phyloP scores from a whole-genome alignment of 2,329 filamentous ascomycete species.

The Triangularia verruculosa region DNA sequence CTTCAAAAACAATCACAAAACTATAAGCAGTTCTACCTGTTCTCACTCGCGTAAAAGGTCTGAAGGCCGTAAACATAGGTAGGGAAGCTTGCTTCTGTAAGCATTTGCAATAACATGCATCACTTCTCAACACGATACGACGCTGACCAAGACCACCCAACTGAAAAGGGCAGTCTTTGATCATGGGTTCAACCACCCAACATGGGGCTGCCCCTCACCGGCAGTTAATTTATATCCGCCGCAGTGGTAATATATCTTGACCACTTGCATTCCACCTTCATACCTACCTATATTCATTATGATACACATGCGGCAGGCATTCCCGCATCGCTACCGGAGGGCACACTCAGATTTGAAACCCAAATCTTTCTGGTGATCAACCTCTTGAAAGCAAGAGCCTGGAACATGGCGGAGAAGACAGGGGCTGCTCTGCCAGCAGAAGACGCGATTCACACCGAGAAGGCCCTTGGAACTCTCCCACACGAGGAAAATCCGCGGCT shows the following conservation, averaged over 20 bases:
- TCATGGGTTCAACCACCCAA: background rate
- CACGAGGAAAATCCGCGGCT: slow-evolving; percentile 18
- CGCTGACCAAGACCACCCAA: background rate
- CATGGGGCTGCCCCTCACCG: slow-evolving; percentile 10
- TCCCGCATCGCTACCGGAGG: background rate
- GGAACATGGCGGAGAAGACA: background rate
- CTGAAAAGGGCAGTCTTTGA: background rate
- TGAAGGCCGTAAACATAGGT: too few relatives aligned
- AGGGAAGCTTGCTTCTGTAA: too few relatives aligned
- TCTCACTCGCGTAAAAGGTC: too few relatives aligned
- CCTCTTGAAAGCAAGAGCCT: background rate
- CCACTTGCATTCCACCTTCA: background rate
- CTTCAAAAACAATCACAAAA: background rate
- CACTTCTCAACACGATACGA: too few relatives aligned
- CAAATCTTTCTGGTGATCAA: too few relatives aligned
- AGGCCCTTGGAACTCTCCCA: slow-evolving; percentile 7
- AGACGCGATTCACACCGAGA: slow-evolving; percentile 8
- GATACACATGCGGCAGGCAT: background rate
- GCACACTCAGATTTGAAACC: background rate
- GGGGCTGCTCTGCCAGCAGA: background rate
- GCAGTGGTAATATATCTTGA: background rate
- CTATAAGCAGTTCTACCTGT: too few relatives aligned
- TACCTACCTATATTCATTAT: background rate
- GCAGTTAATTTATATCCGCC: slow-evolving; percentile 11
- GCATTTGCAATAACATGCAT: too few relatives aligned